Evolutionary conservation across 805 yeast genomes (phyloP), one percentile per base, ranked within the genome.

Genomic region (Starmerella ratchasimensis): DNA sequence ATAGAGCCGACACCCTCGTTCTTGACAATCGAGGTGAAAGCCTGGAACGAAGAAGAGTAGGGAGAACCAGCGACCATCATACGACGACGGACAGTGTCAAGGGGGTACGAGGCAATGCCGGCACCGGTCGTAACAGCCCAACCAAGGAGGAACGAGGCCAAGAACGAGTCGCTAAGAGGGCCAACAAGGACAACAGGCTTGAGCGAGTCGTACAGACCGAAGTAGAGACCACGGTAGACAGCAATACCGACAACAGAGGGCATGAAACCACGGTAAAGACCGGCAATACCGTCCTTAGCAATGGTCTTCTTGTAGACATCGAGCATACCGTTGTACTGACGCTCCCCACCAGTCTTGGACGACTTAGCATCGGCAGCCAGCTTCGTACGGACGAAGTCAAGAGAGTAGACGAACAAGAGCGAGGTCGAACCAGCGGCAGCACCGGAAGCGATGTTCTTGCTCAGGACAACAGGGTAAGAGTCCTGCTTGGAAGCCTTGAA

Each of bases 11-110:
- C 63, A 79, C 94, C 94, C 72, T 82, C 94, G 62, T 83, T 78
- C 57, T 90, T 90, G 56, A 82, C 83, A 62, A 83, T 80, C 69
- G 80, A 68, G 58, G 61, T 68, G 80, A 78, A 75, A 68, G 86
- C 80, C 68, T 82, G 93, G 64, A 80, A 71, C 56, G 94, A 90
- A 74, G 93, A 90, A 61, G 72, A 67, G 72, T 82, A 82, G 71
- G 82, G 90, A 70, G 93, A 93, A 55, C 94, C 82, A 57, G 94
- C 83, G 93, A 82, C 83, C 94, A 82, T 82, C 94, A 82, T 83
- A 78, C 94, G 81, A 80, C 94, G 81, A 80, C 94, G 81, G 63
- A 82, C 82, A 60, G 94, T 82, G 70, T 82, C 94, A 68, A 82
- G 80, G 73, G 94, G 94, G 80, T 82, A 82, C 62, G 94, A 82